phyloP scores from a whole-genome alignment of 2,329 filamentous ascomycete species.

The Epicoccum sorghinum region DNA sequence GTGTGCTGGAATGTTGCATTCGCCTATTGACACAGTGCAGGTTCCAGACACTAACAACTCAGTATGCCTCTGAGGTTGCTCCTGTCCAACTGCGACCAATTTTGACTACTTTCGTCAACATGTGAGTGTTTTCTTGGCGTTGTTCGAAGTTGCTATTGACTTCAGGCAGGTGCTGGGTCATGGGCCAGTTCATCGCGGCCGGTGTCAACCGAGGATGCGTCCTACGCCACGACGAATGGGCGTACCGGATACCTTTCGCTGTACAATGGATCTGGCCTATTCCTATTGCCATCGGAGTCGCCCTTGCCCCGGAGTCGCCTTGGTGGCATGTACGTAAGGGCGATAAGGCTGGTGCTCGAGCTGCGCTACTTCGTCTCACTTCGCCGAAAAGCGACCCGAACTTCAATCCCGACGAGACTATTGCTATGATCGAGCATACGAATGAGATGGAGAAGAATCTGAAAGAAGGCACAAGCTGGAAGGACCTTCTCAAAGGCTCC shows the following conservation, averaged over 20 bases:
- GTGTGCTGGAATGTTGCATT: background rate
- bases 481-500: conserved; percentile 80
- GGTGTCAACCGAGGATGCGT: conserved; percentile 72
- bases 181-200: conserved; percentile 73
- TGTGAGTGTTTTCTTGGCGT: conserved; percentile 39
- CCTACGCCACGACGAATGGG: conserved; percentile 67
- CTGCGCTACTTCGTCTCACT: conserved; percentile 68
- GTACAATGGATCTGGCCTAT: conserved; percentile 78
- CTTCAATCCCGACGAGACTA: conserved; percentile 55
- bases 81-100: conserved; percentile 68
- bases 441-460: conserved; percentile 79
- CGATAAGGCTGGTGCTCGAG: conserved; percentile 67
- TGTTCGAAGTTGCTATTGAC: background rate
- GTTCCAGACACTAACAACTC: conserved; percentile 54
- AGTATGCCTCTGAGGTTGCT: conserved; percentile 64
- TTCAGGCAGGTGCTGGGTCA: conserved; percentile 64
- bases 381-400: conserved; percentile 66
- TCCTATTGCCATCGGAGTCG: conserved; percentile 68
- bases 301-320: conserved; percentile 70
- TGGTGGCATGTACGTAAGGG: conserved; percentile 75
- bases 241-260: conserved; percentile 68
- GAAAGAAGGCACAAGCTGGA: conserved; percentile 69
- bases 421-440: conserved; percentile 90
- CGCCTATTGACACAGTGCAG: background rate
- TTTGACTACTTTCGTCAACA: conserved; percentile 69